Evolutionary conservation across 768 basidiomycete genomes (phyloP).

Genomic region (Lepiota brunneoincarnata): DNA sequence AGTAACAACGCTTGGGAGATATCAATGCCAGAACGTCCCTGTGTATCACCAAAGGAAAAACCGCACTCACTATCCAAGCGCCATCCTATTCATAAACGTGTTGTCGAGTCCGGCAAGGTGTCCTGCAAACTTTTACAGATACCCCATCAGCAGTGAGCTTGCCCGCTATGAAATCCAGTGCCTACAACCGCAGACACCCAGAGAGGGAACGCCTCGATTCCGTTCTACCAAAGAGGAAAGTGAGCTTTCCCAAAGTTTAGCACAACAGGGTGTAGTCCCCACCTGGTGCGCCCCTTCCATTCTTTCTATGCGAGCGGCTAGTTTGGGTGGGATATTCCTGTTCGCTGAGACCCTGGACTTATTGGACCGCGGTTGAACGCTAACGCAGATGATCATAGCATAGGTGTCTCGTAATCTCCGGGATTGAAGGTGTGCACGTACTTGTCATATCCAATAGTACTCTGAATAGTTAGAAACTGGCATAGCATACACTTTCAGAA

Average conservation of each 20-base stretch:
- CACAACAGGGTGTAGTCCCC: neutral
- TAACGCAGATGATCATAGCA: conserved; percentile 7
- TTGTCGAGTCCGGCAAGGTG: conserved; percentile 28
- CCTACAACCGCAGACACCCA: conserved; percentile 33
- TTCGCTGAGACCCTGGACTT: conserved; percentile 19
- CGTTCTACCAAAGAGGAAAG: conserved; percentile 17
- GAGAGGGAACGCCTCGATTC: conserved; percentile 30
- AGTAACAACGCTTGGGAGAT: conserved; percentile 14
- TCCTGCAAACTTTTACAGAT: conserved; percentile 25
- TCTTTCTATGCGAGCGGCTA: conserved; percentile 24
- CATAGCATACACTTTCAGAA: neutral
- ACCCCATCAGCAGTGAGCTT: neutral
- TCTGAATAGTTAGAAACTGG: conserved; percentile 26
- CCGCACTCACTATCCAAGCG: conserved; percentile 27
- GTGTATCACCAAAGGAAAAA: neutral
- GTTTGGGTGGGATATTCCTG: conserved; percentile 21
- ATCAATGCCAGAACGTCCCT: neutral
- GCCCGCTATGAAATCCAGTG: neutral
- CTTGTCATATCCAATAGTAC: conserved; percentile 33
- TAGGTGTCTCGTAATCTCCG: neutral
- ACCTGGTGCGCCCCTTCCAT: conserved; percentile 35
- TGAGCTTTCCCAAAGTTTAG: neutral
- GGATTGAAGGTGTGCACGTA: conserved; percentile 13
- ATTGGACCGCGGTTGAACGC: conserved; percentile 30
- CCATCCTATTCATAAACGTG: conserved; percentile 26